Evolutionary conservation across 139 green algal genomes (phyloP).

Genomic region (Marvania coccoides): DNA sequence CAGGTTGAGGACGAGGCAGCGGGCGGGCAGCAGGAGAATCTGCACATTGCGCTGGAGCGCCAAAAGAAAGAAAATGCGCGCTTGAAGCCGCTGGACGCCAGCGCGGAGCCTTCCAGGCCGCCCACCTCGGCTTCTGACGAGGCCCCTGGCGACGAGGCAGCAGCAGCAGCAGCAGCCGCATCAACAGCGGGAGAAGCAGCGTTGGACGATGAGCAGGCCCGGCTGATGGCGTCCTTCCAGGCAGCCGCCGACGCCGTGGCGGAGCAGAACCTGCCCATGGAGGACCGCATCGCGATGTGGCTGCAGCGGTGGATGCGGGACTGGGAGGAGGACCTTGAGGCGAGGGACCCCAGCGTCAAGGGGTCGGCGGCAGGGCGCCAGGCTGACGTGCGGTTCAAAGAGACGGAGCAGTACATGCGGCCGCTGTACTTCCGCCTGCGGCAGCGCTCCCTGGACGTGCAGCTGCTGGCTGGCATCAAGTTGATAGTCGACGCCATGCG

Average conservation of each 20-base stretch:
- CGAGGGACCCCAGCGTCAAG: conserved; percentile 34
- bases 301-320: conserved; percentile 45
- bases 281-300: conserved; percentile 58
- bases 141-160: neutral
- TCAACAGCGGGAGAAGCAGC: neutral
- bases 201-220: conserved; percentile 15
- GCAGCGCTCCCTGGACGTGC: conserved; percentile 39
- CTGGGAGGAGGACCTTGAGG: conserved; percentile 88
- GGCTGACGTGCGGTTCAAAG: conserved; percentile 55
- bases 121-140: neutral
- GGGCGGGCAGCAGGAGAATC: conserved; percentile 62
- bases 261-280: conserved; percentile 55
- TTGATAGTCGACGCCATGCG: conserved; percentile 60
- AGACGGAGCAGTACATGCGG: conserved; percentile 81
- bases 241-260: conserved; percentile 46
- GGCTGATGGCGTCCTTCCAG: conserved; percentile 36
- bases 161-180: neutral
- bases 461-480: conserved; percentile 42
- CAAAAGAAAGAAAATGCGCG: conserved; percentile 29
- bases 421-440: conserved; percentile 74
- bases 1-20: conserved; percentile 47
- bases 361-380: conserved; percentile 41
- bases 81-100: neutral
- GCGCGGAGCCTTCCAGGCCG: neutral
- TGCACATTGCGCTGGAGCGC: conserved; percentile 53